Percentiles rank a stretch among this genome's conserved stretches.
Conservation (phyloP, 768 basidiomycete genomes). For the Chalciporus sphaerocephalus region DNA sequence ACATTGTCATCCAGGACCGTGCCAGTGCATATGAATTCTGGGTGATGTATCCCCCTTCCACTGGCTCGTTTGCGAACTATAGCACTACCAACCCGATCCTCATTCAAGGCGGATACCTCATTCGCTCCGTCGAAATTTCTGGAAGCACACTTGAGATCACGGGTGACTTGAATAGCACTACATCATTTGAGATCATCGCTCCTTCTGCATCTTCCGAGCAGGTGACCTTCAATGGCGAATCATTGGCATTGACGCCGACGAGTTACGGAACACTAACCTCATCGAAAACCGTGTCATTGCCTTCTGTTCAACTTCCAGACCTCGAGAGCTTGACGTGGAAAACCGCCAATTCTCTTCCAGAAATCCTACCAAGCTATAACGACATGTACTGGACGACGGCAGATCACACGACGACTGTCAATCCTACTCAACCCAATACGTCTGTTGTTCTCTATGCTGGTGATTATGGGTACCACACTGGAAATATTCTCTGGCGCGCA, state of each 20-base stretch:
- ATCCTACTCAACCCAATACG: slow-evolving; percentile 36
- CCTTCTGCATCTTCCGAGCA: slow-evolving; percentile 36
- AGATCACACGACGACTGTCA: slow-evolving; percentile 38
- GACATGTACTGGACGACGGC: slow-evolving; percentile 44
- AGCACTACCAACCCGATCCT: slow-evolving; percentile 42
- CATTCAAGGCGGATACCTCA: slow-evolving; percentile 46
- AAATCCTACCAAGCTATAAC: slow-evolving; percentile 37
- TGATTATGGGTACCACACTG: slow-evolving; percentile 50
- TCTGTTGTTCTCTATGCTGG: slow-evolving; percentile 44
- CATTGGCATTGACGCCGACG: slow-evolving; percentile 34
- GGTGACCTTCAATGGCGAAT: slow-evolving; percentile 42
- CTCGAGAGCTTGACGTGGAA: slow-evolving; percentile 22
- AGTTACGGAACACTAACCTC: slow-evolving; percentile 39
- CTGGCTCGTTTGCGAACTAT: slow-evolving; percentile 32
- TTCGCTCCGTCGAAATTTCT: slow-evolving; percentile 37
- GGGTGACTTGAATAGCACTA: slow-evolving; percentile 43
- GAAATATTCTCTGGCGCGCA: slow-evolving; percentile 49
- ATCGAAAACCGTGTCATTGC: slow-evolving; percentile 11
- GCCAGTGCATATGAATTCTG: slow-evolving; percentile 49
- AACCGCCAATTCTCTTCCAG: slow-evolving; percentile 29
- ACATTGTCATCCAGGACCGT: slow-evolving; percentile 35
- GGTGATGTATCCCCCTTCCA: slow-evolving; percentile 40
- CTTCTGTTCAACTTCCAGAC: slow-evolving; percentile 16
- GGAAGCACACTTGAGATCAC: slow-evolving; percentile 38
- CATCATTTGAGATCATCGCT: slow-evolving; percentile 45